phyloP scores from a whole-genome alignment of 805 yeast species.

The Metschnikowia santaceciliae region DNA sequence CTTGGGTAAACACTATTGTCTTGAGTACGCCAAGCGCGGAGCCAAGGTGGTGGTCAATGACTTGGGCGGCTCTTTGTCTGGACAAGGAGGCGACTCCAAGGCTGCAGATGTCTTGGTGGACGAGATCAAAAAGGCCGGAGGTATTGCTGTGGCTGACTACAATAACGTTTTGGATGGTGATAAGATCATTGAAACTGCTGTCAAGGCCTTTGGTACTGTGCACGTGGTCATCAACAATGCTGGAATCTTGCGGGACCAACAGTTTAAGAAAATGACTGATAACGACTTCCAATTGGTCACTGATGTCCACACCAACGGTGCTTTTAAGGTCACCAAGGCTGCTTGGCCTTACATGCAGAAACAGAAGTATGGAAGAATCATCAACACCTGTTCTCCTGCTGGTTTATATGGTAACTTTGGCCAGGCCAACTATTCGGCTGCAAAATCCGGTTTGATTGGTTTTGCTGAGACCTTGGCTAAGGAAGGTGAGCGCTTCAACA shows the following conservation, averaged over 20 bases:
- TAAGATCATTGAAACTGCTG: slow-evolving; percentile 79
- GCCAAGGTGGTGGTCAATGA: slow-evolving; percentile 96
- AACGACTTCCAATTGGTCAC: slow-evolving; percentile 75
- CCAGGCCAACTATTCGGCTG: slow-evolving; percentile 92
- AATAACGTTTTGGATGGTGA: slow-evolving; percentile 87
- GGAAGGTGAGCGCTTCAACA: slow-evolving; percentile 85
- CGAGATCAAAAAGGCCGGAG: slow-evolving; percentile 73
- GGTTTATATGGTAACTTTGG: slow-evolving; percentile 97
- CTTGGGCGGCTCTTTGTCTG: slow-evolving; percentile 78
- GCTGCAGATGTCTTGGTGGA: slow-evolving; percentile 90
- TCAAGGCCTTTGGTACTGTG: slow-evolving; percentile 81
- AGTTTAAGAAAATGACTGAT: slow-evolving; percentile 81
- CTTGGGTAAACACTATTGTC: slow-evolving; percentile 81
- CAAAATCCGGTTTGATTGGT: slow-evolving; percentile 86
- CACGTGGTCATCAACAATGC: slow-evolving; percentile 92
- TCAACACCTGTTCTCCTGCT: slow-evolving; percentile 96
- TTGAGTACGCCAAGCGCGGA: slow-evolving; percentile 83
- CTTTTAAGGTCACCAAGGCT: slow-evolving; percentile 76
- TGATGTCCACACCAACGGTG: slow-evolving; percentile 87
- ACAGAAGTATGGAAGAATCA: slow-evolving; percentile 82
- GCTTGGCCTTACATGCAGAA: slow-evolving; percentile 89
- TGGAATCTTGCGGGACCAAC: slow-evolving; percentile 85
- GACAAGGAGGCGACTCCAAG: slow-evolving; percentile 61
- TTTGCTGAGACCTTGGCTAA: slow-evolving; percentile 91
- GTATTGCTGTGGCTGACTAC: slow-evolving; percentile 89